Percentiles rank a stretch among this genome's conserved stretches.
Conservation (phyloP, 2,329 filamentous ascomycete genomes). For the Coleophoma cylindrospora region DNA sequence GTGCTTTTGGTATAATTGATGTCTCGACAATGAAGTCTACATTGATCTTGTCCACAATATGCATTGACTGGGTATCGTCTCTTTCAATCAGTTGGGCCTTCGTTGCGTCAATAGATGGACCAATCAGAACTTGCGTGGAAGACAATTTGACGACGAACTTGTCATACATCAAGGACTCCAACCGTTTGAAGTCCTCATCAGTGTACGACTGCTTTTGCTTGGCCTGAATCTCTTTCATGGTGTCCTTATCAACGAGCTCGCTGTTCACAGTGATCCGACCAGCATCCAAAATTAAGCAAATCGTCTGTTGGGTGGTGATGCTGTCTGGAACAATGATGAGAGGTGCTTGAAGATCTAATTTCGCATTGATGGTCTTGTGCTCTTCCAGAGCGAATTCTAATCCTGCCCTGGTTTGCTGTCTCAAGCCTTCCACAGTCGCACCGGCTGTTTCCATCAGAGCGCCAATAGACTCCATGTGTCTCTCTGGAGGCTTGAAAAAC, state of each 20-base stretch:
- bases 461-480: conserved; percentile 97
- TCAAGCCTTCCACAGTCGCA: conserved; percentile 88
- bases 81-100: conserved; percentile 71
- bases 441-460: conserved; percentile 94
- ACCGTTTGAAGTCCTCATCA: conserved; percentile 79
- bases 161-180: conserved; percentile 96
- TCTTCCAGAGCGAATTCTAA: conserved; percentile 95
- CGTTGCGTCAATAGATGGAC: conserved; percentile 85
- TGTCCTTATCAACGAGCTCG: conserved; percentile 88
- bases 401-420: conserved; percentile 92
- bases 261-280: conserved; percentile 94
- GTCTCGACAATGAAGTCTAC: conserved; percentile 95
- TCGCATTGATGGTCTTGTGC: conserved; percentile 96
- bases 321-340: conserved; percentile 95
- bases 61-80: conserved; percentile 66
- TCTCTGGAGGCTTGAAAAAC: conserved; percentile 94
- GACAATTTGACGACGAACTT: conserved; percentile 90
- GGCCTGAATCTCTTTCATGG: conserved; percentile 80
- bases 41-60: conserved; percentile 95
- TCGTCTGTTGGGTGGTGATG: conserved; percentile 73
- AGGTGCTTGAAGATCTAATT: conserved; percentile 90
- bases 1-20: conserved; percentile 93
- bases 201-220: conserved; percentile 87
- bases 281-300: conserved; percentile 91
- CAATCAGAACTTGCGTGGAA: conserved; percentile 92